phyloP scores from a whole-genome alignment of 495 filamentous ascomycete genomes.

The Geoglossum glabrum region DNA sequence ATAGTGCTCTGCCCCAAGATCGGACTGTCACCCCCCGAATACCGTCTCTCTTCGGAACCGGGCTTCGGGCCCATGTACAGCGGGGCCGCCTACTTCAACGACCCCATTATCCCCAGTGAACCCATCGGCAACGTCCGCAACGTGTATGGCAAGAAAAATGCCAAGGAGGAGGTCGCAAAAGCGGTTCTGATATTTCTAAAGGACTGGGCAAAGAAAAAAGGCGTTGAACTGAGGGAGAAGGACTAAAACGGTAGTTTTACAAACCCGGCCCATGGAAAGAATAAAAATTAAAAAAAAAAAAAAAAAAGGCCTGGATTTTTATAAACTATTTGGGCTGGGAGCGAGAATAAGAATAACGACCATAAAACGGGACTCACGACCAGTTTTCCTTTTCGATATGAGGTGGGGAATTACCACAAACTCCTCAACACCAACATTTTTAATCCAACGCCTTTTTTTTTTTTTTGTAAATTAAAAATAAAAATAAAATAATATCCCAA shows the following conservation, averaged over 20 bases:
- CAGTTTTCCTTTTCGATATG: too few species aligned
- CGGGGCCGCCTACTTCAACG: conserved; percentile 4
- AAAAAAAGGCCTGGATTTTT: too few species aligned
- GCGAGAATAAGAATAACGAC: too few species aligned
- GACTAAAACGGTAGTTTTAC: neutral
- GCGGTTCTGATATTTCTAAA: conserved; percentile 17
- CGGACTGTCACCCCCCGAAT: neutral
- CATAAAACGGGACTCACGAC: too few species aligned
- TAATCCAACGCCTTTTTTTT: too few species aligned
- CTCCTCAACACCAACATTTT: too few species aligned
- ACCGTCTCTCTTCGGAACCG: neutral
- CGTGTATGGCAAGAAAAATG: conserved; percentile 26
- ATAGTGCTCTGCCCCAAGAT: neutral
- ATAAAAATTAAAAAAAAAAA: too few species aligned
- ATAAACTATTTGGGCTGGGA: too few species aligned
- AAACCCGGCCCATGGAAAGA: too few species aligned
- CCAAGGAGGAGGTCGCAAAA: conserved; percentile 25
- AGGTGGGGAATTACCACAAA: too few species aligned
- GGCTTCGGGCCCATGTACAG: neutral
- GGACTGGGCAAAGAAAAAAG: conserved; percentile 13
- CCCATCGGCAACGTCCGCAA: conserved; percentile 5
- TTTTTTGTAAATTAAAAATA: too few species aligned
- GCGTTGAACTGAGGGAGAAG: conserved; percentile 3
- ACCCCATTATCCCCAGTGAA: neutral
- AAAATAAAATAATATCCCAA: too few species aligned